phyloP scores from a whole-genome alignment of 345 rosid species.

The Geranium brycei region DNA sequence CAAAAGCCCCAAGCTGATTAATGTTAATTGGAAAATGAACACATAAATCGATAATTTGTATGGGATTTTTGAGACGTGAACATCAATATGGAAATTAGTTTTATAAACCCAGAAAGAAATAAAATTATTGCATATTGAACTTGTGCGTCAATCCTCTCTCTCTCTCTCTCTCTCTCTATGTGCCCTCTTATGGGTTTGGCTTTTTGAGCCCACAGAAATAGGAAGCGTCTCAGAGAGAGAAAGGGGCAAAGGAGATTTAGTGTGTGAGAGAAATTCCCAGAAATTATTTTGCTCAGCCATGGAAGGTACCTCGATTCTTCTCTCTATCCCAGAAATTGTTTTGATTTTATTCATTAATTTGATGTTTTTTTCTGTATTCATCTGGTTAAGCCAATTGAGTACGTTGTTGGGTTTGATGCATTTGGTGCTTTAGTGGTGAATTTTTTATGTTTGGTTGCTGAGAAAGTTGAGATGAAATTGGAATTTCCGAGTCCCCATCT shows the following conservation, averaged over 20 bases:
- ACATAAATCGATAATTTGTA: too few relatives aligned
- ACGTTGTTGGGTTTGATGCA: not conserved
- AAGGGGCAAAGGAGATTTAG: not conserved
- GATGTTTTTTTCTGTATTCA: not conserved
- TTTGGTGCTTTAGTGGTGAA: not conserved
- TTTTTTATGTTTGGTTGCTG: slow-evolving; percentile 8
- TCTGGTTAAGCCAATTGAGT: not conserved
- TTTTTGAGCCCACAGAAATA: not conserved
- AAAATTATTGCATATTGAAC: not conserved
- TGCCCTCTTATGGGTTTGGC: not conserved
- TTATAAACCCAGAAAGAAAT: not conserved
- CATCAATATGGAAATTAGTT: too few relatives aligned
- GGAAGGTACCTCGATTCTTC: not conserved
- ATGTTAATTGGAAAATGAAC: not conserved
- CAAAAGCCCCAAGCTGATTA: not conserved
- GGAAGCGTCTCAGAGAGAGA: not conserved
- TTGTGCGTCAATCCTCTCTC: not conserved
- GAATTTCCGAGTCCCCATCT: not conserved
- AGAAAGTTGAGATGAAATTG: slow-evolving; percentile 4
- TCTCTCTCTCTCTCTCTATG: not conserved
- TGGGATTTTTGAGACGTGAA: too few relatives aligned
- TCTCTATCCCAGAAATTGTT: not conserved
- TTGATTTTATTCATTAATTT: too few relatives aligned
- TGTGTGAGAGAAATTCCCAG: not conserved
- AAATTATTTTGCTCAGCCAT: not conserved